phyloP scores from a whole-genome alignment of 1,284 basidiomycete genomes.

The Ustilago nuda region DNA sequence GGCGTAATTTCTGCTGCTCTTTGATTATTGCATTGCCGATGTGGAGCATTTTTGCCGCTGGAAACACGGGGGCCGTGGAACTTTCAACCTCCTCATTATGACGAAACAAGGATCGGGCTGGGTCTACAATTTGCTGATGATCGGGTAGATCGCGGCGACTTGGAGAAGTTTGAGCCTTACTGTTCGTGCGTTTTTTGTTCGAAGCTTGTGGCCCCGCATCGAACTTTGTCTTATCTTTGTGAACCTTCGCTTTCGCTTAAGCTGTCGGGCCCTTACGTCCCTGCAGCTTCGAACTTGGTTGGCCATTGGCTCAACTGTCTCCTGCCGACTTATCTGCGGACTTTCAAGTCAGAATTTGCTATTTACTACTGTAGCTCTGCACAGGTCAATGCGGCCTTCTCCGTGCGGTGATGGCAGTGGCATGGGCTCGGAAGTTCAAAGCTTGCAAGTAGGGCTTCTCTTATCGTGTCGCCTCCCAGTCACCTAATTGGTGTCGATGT shows the following conservation, averaged over 20 bases:
- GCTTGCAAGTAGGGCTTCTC: not conserved
- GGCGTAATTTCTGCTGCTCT: not conserved
- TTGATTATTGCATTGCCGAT: constrained; percentile 14
- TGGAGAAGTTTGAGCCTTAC: constrained; percentile 1
- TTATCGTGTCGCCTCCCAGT: not conserved
- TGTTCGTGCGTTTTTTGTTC: constrained; percentile 3
- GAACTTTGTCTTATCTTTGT: constrained; percentile 13
- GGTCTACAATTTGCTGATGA: too few relatives aligned
- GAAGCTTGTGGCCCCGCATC: not conserved
- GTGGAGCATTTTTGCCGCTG: constrained; percentile 12
- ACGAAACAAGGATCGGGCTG: not conserved
- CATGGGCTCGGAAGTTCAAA: not conserved
- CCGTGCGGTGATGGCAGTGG: constrained; percentile 6
- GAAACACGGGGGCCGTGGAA: constrained; percentile 2
- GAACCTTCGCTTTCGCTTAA: constrained; percentile 3
- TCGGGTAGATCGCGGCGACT: not conserved
- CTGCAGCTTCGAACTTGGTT: constrained; percentile 12
- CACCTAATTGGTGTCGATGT: not conserved
- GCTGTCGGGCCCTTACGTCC: constrained; percentile 6
- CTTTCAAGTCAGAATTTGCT: not conserved
- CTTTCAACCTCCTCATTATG: not conserved
- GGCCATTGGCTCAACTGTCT: not conserved
- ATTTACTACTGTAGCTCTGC: not conserved
- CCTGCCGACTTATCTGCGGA: constrained; percentile 13
- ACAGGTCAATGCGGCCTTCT: not conserved